Evolutionary conservation across 1,284 basidiomycete species (phyloP).

Genomic region (Heterobasidion occidentale): DNA sequence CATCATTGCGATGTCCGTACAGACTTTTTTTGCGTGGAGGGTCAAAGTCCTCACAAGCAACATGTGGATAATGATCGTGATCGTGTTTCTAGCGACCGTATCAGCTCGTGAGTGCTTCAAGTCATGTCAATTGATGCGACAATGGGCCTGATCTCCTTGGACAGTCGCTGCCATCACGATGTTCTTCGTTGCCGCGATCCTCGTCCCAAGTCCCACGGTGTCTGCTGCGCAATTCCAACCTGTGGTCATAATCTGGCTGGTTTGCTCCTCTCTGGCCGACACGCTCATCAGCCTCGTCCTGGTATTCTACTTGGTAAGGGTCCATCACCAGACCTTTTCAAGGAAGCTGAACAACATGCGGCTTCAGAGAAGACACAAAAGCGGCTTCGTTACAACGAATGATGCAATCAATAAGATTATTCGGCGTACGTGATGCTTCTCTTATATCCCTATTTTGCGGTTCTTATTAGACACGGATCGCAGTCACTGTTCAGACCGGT

Average conservation of each 20-base stretch:
- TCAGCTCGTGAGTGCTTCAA: neutral
- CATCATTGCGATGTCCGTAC: neutral
- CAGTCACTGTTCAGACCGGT: neutral
- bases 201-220: neutral
- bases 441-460: too few species aligned
- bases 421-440: neutral
- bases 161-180: neutral
- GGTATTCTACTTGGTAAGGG: neutral
- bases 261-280: neutral
- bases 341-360: too few species aligned
- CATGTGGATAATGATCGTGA: neutral
- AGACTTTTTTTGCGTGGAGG: neutral
- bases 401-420: neutral
- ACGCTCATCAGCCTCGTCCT: neutral
- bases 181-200: neutral
- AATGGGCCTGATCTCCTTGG: too few species aligned
- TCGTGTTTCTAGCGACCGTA: neutral
- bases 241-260: neutral
- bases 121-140: neutral
- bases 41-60: neutral
- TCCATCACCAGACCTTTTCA: too few species aligned
- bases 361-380: neutral
- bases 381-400: neutral
- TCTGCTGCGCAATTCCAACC: neutral
- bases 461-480: neutral